These are phyloP conservation scores for Wickerhamiella cacticola DNA, from an alignment of 805 yeast genomes.

Conservation along the genomic window DNA sequence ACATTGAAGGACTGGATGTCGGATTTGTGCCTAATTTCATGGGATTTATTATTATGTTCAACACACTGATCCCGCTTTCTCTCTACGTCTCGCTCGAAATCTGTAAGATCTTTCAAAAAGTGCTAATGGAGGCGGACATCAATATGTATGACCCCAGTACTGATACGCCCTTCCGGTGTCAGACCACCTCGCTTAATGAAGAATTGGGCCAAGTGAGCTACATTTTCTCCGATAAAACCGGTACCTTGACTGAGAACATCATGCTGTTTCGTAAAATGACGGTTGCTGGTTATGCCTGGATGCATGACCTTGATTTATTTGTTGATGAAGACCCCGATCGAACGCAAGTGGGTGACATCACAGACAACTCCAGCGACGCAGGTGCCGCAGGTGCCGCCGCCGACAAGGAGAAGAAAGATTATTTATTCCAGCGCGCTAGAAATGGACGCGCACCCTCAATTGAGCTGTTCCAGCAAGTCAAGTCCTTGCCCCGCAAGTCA, in stretches of 20 bases:
- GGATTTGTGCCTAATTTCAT: slow-evolving; percentile 81
- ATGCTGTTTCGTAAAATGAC: slow-evolving; percentile 88
- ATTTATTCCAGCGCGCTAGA: slow-evolving; percentile 22
- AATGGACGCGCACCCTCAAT: slow-evolving; percentile 15
- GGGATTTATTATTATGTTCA: slow-evolving; percentile 96
- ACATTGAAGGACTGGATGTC: slow-evolving; percentile 56
- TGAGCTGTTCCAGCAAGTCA: slow-evolving; percentile 20
- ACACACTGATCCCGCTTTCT: slow-evolving; percentile 88
- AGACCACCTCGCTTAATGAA: slow-evolving; percentile 89
- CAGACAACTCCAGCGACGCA: neutral
- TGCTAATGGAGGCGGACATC: slow-evolving; percentile 74
- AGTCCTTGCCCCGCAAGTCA: slow-evolving; percentile 19
- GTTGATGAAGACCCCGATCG: slow-evolving; percentile 20
- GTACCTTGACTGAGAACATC: slow-evolving; percentile 86
- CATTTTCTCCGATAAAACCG: slow-evolving; percentile 92
- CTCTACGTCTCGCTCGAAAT: slow-evolving; percentile 94
- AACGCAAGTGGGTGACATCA: neutral
- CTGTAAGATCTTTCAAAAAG: slow-evolving; percentile 76
- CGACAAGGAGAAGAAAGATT: slow-evolving; percentile 10
- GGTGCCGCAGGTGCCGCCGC: neutral
- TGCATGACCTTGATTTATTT: slow-evolving; percentile 55
- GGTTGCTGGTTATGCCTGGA: slow-evolving; percentile 81
- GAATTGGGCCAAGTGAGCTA: slow-evolving; percentile 96
- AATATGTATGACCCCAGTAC: slow-evolving; percentile 84
- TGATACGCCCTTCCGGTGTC: slow-evolving; percentile 86